These are phyloP conservation scores for Trichoderma erinaceum DNA, from an alignment of 495 filamentous ascomycete species.

Conservation along the genomic window DNA sequence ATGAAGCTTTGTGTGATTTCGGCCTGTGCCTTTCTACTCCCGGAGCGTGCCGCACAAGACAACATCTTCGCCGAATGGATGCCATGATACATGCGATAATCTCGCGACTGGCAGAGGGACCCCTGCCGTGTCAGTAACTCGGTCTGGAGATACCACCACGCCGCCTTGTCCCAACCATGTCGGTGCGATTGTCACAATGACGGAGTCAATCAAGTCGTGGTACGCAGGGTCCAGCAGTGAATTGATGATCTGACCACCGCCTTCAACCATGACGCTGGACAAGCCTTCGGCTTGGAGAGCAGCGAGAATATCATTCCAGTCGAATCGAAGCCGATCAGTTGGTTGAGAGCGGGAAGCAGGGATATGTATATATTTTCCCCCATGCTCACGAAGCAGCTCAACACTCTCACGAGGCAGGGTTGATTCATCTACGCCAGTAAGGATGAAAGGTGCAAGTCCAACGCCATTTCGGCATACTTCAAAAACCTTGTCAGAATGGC, in stretches of 20 bases:
- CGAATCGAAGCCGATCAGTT: slow-evolving; percentile 24
- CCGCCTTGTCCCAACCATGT: slow-evolving; percentile 77
- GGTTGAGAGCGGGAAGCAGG: background rate
- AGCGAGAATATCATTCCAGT: slow-evolving; percentile 58
- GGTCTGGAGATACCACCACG: slow-evolving; percentile 62
- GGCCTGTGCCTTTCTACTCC: background rate
- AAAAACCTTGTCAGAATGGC: slow-evolving; percentile 54
- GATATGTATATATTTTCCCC: slow-evolving; percentile 32
- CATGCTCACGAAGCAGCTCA: slow-evolving; percentile 27
- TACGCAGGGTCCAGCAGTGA: slow-evolving; percentile 50
- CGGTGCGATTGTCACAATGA: slow-evolving; percentile 78
- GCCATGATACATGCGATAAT: slow-evolving; percentile 64
- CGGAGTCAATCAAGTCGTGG: slow-evolving; percentile 55
- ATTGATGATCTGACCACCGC: slow-evolving; percentile 45
- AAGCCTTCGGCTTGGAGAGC: slow-evolving; percentile 54
- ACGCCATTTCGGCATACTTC: slow-evolving; percentile 56
- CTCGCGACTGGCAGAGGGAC: slow-evolving; percentile 44
- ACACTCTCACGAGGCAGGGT: slow-evolving; percentile 20
- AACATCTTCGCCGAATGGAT: slow-evolving; percentile 68
- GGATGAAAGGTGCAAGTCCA: slow-evolving; percentile 66
- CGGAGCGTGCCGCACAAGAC: slow-evolving; percentile 60
- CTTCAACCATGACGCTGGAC: slow-evolving; percentile 77
- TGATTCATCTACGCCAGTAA: slow-evolving; percentile 37
- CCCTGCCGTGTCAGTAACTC: slow-evolving; percentile 17
- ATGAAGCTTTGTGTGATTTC: background rate